Evolutionary conservation across 2,329 filamentous ascomycete genomes (phyloP).

Genomic region (Phialocephala subalpina): DNA sequence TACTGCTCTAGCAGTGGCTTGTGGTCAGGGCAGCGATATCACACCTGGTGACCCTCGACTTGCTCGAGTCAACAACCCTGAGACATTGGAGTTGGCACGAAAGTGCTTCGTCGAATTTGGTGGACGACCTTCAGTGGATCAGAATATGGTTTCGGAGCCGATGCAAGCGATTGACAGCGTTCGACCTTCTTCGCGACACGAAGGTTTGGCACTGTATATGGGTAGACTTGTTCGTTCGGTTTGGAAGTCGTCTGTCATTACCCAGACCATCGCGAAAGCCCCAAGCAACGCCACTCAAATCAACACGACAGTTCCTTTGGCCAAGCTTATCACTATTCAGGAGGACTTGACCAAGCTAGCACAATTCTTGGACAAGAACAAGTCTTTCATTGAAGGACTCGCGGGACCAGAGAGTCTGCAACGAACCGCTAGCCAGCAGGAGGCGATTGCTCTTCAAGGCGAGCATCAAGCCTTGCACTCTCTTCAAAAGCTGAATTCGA

Average conservation of each 20-base stretch:
- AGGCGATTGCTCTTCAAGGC: constrained; percentile 90
- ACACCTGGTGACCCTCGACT: constrained; percentile 75
- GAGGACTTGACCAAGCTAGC: constrained; percentile 80
- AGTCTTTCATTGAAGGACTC: constrained; percentile 89
- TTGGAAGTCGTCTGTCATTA: constrained; percentile 83
- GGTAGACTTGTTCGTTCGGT: constrained; percentile 86
- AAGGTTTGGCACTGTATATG: constrained; percentile 87
- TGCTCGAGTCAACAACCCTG: constrained; percentile 78
- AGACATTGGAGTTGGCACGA: constrained; percentile 84
- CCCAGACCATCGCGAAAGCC: constrained; percentile 53
- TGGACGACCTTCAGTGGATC: constrained; percentile 83
- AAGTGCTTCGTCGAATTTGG: constrained; percentile 93
- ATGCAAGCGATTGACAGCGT: constrained; percentile 82
- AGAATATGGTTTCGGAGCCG: constrained; percentile 71
- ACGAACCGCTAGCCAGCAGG: constrained; percentile 80
- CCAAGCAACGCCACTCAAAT: constrained; percentile 64
- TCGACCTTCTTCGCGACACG: constrained; percentile 85
- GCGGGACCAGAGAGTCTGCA: constrained; percentile 90
- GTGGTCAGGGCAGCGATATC: constrained; percentile 85
- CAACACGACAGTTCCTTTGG: constrained; percentile 68
- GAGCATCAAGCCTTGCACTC: constrained; percentile 94
- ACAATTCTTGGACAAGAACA: constrained; percentile 87
- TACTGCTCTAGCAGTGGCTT: constrained; percentile 91
- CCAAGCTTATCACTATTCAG: constrained; percentile 80
- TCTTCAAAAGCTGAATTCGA: constrained; percentile 83